phyloP scores from a whole-genome alignment of 352 stramenopile genomes.

The Halophytophthora batemanensis region DNA sequence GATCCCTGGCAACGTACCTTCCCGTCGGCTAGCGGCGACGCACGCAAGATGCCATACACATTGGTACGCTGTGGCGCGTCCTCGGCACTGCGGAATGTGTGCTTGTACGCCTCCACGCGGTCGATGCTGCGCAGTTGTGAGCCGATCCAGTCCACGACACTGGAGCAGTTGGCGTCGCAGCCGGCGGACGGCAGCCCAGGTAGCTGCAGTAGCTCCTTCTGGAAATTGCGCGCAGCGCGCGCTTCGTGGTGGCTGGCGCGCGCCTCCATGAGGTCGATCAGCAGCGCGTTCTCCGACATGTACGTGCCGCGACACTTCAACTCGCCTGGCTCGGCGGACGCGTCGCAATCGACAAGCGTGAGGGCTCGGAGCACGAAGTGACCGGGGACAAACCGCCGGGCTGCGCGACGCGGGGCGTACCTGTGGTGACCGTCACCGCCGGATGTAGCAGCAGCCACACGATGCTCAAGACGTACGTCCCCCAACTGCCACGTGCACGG shows the following conservation, averaged over 20 bases:
- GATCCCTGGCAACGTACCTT: constrained; percentile 32
- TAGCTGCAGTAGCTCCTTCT: constrained; percentile 38
- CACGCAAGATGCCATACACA: constrained; percentile 79
- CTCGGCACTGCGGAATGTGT: constrained; percentile 36
- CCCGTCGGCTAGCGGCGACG: constrained; percentile 62
- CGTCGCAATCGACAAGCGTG: background rate
- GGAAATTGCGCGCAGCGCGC: constrained; percentile 22
- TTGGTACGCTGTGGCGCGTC: constrained; percentile 38
- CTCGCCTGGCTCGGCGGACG: constrained; percentile 32
- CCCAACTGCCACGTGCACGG: constrained; percentile 38
- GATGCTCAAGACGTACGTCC: constrained; percentile 58
- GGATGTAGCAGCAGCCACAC: constrained; percentile 83
- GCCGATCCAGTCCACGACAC: constrained; percentile 59
- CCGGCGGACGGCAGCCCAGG: constrained; percentile 25
- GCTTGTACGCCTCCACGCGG: constrained; percentile 56
- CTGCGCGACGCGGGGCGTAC: constrained; percentile 11
- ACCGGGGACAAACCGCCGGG: background rate
- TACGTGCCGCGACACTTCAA: constrained; percentile 84
- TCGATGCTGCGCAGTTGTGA: constrained; percentile 45
- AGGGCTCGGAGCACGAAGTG: background rate
- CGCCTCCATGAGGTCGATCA: constrained; percentile 72
- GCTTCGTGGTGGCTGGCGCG: constrained; percentile 37
- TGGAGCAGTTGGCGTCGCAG: constrained; percentile 44
- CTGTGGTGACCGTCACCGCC: constrained; percentile 71
- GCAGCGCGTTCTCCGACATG: constrained; percentile 86